These are phyloP conservation scores for Coemansia sp. DNA, from an alignment of 192 early-diverging fungal species.

Conservation along the genomic window DNA sequence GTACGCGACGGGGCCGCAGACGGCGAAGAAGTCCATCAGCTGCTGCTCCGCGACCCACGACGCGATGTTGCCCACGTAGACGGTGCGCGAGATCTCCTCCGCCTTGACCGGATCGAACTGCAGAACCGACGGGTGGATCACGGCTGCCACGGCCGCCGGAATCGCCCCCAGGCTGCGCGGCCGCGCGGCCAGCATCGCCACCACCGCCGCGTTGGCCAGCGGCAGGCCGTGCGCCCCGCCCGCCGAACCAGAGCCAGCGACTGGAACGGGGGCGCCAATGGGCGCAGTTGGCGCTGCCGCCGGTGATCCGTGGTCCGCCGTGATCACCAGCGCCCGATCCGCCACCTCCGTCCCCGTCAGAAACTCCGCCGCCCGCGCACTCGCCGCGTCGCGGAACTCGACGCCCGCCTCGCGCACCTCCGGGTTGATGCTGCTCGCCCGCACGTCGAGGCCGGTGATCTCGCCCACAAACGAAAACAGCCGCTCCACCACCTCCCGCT, in stretches of 20 bases:
- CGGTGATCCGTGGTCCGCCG: slow-evolving; percentile 4
- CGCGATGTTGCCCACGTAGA: slow-evolving; percentile 76
- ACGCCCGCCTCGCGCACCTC: slow-evolving; percentile 64
- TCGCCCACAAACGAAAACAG: slow-evolving; percentile 66
- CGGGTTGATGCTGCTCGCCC: slow-evolving; percentile 31
- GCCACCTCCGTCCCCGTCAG: slow-evolving; percentile 69
- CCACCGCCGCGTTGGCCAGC: slow-evolving; percentile 44
- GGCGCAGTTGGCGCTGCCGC: neutral
- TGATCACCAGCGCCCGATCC: slow-evolving; percentile 65
- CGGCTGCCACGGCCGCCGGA: slow-evolving; percentile 36
- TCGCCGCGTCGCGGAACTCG: slow-evolving; percentile 56
- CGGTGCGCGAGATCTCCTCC: slow-evolving; percentile 75
- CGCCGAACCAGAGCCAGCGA: neutral
- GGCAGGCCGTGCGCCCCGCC: slow-evolving; percentile 21
- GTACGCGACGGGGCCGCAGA: slow-evolving; percentile 66
- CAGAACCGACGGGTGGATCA: slow-evolving; percentile 56
- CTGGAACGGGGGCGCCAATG: neutral
- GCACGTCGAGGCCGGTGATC: slow-evolving; percentile 36
- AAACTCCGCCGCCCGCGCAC: slow-evolving; percentile 59
- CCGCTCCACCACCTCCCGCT: slow-evolving; percentile 53
- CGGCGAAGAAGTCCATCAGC: slow-evolving; percentile 62
- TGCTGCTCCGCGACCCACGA: slow-evolving; percentile 59
- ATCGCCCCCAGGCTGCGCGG: slow-evolving; percentile 34
- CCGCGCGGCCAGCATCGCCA: slow-evolving; percentile 38
- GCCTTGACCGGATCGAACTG: slow-evolving; percentile 67